Evolutionary conservation across 768 basidiomycete genomes (phyloP).

Genomic region (Pisolithus sp.): DNA sequence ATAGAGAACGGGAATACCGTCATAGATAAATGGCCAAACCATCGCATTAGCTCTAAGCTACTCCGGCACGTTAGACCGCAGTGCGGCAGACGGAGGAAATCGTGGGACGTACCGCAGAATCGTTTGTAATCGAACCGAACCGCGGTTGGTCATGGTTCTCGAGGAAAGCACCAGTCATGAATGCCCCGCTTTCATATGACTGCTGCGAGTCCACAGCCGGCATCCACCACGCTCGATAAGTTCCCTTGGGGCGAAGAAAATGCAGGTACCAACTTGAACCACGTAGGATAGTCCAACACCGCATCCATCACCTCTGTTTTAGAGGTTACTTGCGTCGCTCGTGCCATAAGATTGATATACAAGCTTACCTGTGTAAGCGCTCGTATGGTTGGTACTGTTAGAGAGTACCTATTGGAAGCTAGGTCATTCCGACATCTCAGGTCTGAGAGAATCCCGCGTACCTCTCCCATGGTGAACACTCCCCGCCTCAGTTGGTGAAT

Average conservation of each 20-base stretch:
- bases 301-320: constrained; percentile 35
- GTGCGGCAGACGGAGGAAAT: background rate
- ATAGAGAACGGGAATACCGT: constrained; percentile 47
- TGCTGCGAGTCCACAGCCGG: constrained; percentile 27
- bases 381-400: constrained; percentile 34
- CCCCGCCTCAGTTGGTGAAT: constrained; percentile 37
- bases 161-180: constrained; percentile 41
- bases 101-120: constrained; percentile 31
- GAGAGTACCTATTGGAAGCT: constrained; percentile 32
- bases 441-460: background rate
- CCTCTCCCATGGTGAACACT: constrained; percentile 50
- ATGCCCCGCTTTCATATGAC: constrained; percentile 34
- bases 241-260: constrained; percentile 27
- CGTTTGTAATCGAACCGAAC: constrained; percentile 37
- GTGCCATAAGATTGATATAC: background rate
- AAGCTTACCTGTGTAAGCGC: constrained; percentile 35
- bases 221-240: no score
- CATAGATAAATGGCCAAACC: constrained; percentile 43
- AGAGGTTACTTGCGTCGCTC: background rate
- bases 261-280: constrained; percentile 36
- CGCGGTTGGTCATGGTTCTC: constrained; percentile 53
- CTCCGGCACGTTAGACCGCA: background rate
- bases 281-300: constrained; percentile 46
- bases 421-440: background rate
- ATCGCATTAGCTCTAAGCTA: constrained; percentile 43